A percentile compares a stretch with the other conserved stretches of the same genome.
Conservation (phyloP, 768 basidiomycete species). For the Strobilomyces echinocephalus region DNA sequence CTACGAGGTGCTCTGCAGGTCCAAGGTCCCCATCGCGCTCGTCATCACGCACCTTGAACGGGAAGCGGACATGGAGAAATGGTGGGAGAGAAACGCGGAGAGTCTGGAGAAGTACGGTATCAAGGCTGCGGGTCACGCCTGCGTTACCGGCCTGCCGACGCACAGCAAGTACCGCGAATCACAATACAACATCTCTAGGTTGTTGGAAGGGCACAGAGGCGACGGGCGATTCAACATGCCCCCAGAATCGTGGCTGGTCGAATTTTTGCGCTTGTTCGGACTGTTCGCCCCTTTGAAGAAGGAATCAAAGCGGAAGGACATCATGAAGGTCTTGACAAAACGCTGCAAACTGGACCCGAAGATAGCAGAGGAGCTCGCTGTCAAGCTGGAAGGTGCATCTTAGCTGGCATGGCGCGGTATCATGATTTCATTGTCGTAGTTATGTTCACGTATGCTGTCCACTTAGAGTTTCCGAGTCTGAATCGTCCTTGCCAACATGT, state of each 20-base stretch:
- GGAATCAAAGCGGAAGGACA: constrained; percentile 20
- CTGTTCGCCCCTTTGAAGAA: constrained; percentile 21
- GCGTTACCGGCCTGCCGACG: constrained; percentile 31
- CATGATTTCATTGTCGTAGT: not conserved
- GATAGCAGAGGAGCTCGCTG: constrained; percentile 20
- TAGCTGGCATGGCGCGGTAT: not conserved
- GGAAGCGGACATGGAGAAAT: constrained; percentile 30
- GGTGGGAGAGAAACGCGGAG: constrained; percentile 30
- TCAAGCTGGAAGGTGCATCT: constrained; percentile 7
- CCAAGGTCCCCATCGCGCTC: constrained; percentile 28
- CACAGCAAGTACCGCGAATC: constrained; percentile 28
- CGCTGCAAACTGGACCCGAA: constrained; percentile 24
- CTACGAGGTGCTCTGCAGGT: constrained; percentile 38
- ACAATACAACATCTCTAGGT: constrained; percentile 7
- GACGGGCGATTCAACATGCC: constrained; percentile 25
- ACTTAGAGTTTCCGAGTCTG: not conserved
- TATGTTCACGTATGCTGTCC: not conserved
- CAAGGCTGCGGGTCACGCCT: constrained; percentile 29
- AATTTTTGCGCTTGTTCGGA: constrained; percentile 24
- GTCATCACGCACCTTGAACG: constrained; percentile 40
- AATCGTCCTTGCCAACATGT: constrained; percentile 6
- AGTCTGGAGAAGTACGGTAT: constrained; percentile 26
- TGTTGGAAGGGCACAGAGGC: constrained; percentile 14
- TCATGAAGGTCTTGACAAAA: constrained; percentile 25
- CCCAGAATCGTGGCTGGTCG: constrained; percentile 20